Conservation (phyloP, 163 green algal species). For the Chlorella variabilis region DNA sequence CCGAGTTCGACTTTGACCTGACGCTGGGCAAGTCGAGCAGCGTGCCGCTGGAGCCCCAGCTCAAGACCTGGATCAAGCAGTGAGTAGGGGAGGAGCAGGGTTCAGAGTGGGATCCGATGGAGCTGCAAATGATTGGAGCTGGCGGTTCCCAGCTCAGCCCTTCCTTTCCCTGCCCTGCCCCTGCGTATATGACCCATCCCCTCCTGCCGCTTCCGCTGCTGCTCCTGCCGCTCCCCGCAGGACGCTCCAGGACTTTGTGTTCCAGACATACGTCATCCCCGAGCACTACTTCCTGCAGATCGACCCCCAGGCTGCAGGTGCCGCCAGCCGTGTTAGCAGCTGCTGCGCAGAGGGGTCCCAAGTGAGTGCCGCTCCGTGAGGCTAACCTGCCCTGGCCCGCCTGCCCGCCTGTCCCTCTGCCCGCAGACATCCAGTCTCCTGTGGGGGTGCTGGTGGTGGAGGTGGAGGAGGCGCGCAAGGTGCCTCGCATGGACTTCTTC, state of each 20-base stretch:
- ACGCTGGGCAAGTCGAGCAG: slow-evolving; percentile 17
- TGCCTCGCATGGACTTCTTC: slow-evolving; percentile 33
- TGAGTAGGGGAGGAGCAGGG: background rate
- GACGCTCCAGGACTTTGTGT: slow-evolving; percentile 21
- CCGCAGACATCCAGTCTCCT: slow-evolving; percentile 22
- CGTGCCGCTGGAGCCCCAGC: slow-evolving; percentile 27
- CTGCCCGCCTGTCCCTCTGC: too few relatives aligned
- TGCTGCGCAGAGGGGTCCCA: too few relatives aligned
- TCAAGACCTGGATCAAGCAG: slow-evolving; percentile 43
- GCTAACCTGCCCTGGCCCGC: too few relatives aligned
- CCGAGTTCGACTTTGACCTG: slow-evolving; percentile 47
- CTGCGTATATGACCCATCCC: too few relatives aligned
- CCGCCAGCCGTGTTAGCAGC: background rate
- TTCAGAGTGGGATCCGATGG: too few relatives aligned
- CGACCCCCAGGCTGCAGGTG: slow-evolving; percentile 26
- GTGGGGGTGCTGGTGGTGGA: slow-evolving; percentile 25
- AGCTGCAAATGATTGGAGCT: too few relatives aligned
- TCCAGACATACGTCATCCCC: slow-evolving; percentile 9
- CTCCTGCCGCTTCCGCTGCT: too few relatives aligned
- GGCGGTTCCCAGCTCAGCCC: too few relatives aligned
- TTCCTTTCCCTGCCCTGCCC: too few relatives aligned
- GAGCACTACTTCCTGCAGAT: slow-evolving; percentile 46
- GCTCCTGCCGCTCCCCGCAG: too few relatives aligned
- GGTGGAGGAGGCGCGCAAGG: slow-evolving; percentile 28
- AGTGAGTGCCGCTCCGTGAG: too few relatives aligned